Evolutionary conservation across 257 asterid species (phyloP), one percentile per base, ranked within the genome.

Genomic region (Echium plantagineum): DNA sequence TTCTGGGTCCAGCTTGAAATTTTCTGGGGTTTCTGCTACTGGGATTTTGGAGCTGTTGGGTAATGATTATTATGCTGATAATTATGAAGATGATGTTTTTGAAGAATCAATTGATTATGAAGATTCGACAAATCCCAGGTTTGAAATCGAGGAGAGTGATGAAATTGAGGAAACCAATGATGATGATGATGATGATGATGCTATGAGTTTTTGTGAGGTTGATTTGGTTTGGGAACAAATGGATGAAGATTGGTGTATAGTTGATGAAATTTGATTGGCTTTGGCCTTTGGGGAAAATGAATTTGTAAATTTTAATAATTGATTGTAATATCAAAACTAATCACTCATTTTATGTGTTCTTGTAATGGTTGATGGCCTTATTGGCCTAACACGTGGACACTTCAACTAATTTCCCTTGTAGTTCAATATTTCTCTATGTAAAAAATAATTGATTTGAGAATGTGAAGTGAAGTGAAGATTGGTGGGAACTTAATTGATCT

Each of bases 231-330:
- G 67, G 82, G 73, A 73, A 38, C 62, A 66, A 15, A 70, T 69
- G 68, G 84, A 72, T 63, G 95, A 79, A 59, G 80, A 74, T 54
- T 87, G 97, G 96, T 85, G 84, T 64, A 71, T 86, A 64, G 89
- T 85, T 71, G 83, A 82, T 56, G 84, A 83, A 69, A 65, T 81
- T 63, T 78, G 73, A 83, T 56, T 7, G 1, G 13, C 10, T 52
- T 12, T 52, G 57, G 16, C 2, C 10, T 52, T 12, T 52, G 57
- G 16, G 8, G 5, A 24, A 16, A 52, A 52, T 52, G 19, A 16
- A 20, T 4, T 52, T 52, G 22, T 52, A 52, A 52, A 17, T 8
- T 16, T 16, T 52, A 16, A 20, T 52, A 52, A 35, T 35, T 35
- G 47, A 35, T 35, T 35, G 47, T n/a, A 35, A 35, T 7, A 35